A percentile compares a stretch with the other conserved stretches of the same genome.
Evolutionary conservation across 176 grass and related monocot genomes (phyloP).

Genomic region (Rhipidocladum racemiflorum): DNA sequence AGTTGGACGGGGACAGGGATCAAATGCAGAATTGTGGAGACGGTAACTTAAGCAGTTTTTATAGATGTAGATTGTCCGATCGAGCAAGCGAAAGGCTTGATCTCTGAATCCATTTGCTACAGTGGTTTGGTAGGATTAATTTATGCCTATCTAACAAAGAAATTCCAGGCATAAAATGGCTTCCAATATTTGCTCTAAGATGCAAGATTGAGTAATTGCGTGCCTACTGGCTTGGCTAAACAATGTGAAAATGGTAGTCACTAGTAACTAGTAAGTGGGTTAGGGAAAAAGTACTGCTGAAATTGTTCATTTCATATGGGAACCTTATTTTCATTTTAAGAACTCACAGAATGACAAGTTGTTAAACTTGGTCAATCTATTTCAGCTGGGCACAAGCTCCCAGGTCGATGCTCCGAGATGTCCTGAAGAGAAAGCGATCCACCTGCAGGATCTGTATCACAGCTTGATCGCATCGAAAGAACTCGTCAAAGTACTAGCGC

Average conservation of each 20-base stretch:
- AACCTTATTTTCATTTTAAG: not conserved
- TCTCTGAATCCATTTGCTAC: too few relatives aligned
- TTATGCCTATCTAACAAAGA: not conserved
- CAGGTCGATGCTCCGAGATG: slow-evolving; percentile 27
- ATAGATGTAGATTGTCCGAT: too few relatives aligned
- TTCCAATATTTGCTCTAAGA: slow-evolving; percentile 8
- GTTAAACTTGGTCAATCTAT: not conserved
- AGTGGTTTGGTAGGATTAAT: too few relatives aligned
- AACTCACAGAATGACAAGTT: not conserved
- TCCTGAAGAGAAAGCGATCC: slow-evolving; percentile 18
- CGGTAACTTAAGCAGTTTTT: too few relatives aligned
- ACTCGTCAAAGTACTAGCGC: slow-evolving; percentile 64
- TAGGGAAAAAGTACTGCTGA: not conserved
- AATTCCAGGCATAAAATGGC: not conserved
- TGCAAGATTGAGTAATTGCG: not conserved
- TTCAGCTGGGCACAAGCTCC: slow-evolving; percentile 35
- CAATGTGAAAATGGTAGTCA: not conserved
- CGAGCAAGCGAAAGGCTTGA: too few relatives aligned
- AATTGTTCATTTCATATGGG: not conserved
- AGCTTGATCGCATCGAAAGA: slow-evolving; percentile 69
- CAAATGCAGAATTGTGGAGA: too few relatives aligned
- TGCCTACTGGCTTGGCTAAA: not conserved
- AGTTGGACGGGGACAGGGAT: too few relatives aligned
- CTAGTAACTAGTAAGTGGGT: not conserved
- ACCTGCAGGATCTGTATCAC: slow-evolving; percentile 56